These are phyloP conservation scores for Leccinum olivaceopallidum DNA, from an alignment of 768 basidiomycete genomes.

Conservation along the genomic window DNA sequence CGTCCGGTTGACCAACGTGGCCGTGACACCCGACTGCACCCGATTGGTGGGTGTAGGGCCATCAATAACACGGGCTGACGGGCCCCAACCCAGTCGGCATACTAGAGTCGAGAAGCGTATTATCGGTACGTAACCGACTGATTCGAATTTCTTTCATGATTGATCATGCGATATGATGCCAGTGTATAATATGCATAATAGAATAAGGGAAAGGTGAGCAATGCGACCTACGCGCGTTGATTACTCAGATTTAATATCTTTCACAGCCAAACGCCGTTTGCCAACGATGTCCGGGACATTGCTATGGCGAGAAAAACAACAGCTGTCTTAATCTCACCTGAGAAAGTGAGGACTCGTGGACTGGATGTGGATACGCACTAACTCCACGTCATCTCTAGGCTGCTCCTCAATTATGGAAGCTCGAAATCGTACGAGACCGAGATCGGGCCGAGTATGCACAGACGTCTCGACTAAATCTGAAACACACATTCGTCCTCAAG, in stretches of 20 bases:
- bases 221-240: not conserved
- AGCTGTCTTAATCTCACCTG: constrained; percentile 43
- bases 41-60: constrained; percentile 53
- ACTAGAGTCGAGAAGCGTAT: constrained; percentile 54
- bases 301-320: constrained; percentile 45
- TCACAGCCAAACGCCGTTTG: constrained; percentile 51
- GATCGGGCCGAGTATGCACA: constrained; percentile 37
- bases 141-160: not conserved
- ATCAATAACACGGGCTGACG: constrained; percentile 39
- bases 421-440: constrained; percentile 60
- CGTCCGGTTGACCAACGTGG: constrained; percentile 49
- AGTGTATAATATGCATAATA: constrained; percentile 53
- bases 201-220: constrained; percentile 45
- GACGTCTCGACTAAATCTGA: constrained; percentile 37
- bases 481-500: constrained; percentile 77
- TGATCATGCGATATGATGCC: not conserved
- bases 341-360: constrained; percentile 23
- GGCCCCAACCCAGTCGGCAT: constrained; percentile 47
- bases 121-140: constrained; percentile 39
- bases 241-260: constrained; percentile 14
- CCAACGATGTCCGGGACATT: constrained; percentile 56
- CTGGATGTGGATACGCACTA: constrained; percentile 10
- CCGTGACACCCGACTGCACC: constrained; percentile 46
- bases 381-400: constrained; percentile 42
- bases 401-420: constrained; percentile 76